Evolutionary conservation across 2,329 filamentous ascomycete species (phyloP).

Genomic region (Blumeriella jaapii): DNA sequence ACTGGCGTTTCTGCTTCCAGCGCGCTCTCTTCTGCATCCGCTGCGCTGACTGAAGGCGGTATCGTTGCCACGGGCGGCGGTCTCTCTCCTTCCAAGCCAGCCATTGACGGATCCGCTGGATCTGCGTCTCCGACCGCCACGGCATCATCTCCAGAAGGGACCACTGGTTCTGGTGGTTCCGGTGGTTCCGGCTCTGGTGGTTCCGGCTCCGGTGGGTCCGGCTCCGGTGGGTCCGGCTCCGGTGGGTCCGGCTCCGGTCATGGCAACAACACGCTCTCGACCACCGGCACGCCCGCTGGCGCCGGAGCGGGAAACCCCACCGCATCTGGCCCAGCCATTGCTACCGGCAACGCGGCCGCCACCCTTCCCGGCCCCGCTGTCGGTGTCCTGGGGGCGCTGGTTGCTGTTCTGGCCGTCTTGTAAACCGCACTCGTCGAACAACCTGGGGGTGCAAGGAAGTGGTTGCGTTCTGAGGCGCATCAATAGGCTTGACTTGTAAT

Average conservation of each 20-base stretch:
- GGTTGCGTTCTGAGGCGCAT: constrained; percentile 5
- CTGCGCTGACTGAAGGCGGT: constrained; percentile 6
- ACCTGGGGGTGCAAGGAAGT: constrained; percentile 6
- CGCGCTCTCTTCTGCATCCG: constrained; percentile 8
- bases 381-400: constrained; percentile 13
- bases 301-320: constrained; percentile 2
- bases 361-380: constrained; percentile 15
- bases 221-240: neutral
- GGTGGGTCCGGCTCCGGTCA: constrained; percentile 1
- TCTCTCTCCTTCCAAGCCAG: constrained; percentile 15
- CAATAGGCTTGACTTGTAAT: constrained; percentile 1
- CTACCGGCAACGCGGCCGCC: constrained; percentile 7
- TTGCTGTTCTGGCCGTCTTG: constrained; percentile 18
- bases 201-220: constrained; percentile 2
- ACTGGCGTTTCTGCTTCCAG: constrained; percentile 4
- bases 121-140: constrained; percentile 10
- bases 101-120: constrained; percentile 9
- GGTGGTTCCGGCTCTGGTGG: neutral
- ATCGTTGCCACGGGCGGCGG: constrained; percentile 12
- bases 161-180: constrained; percentile 1
- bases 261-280: constrained; percentile 5
- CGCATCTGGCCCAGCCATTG: neutral
- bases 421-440: too few relatives aligned
- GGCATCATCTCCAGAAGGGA: constrained; percentile 1
- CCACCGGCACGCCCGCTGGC: constrained; percentile 6